These are phyloP conservation scores for Voacanga thouarsii DNA, from an alignment of 257 asterid species.

Conservation along the genomic window DNA sequence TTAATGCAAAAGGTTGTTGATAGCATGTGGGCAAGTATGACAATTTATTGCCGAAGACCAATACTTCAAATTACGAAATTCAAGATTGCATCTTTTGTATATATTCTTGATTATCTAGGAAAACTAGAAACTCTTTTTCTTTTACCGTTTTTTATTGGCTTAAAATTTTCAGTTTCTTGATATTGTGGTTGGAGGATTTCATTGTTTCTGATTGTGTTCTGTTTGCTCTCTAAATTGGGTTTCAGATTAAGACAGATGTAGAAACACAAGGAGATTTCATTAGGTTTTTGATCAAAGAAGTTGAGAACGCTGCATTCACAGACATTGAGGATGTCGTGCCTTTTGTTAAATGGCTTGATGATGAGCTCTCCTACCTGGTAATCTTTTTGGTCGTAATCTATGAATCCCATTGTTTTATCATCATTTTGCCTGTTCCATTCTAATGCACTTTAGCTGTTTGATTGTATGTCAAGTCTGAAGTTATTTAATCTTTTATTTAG, in stretches of 20 bases:
- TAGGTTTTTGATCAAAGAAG: slow-evolving; percentile 84
- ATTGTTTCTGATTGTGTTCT: not conserved
- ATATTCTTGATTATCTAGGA: not conserved
- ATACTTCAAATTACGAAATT: not conserved
- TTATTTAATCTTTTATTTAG: slow-evolving; percentile 27
- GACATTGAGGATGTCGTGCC: slow-evolving; percentile 92
- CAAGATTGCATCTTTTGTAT: not conserved
- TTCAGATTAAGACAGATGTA: slow-evolving; percentile 91
- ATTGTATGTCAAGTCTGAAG: not conserved
- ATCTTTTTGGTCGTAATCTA: not conserved
- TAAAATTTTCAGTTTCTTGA: not conserved
- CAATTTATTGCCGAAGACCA: slow-evolving; percentile 27
- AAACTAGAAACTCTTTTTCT: not conserved
- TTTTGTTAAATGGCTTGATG: slow-evolving; percentile 98
- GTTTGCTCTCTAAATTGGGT: slow-evolving; percentile 10
- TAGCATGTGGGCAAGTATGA: slow-evolving; percentile 36
- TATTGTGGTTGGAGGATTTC: not conserved
- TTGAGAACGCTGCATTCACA: slow-evolving; percentile 74
- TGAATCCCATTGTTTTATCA: not conserved
- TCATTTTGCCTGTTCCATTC: not conserved
- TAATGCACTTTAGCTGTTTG: not conserved
- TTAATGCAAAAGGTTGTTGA: slow-evolving; percentile 21
- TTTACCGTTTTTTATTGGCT: not conserved
- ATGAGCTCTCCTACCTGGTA: slow-evolving; percentile 93
- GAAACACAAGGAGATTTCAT: slow-evolving; percentile 96